phyloP scores from a whole-genome alignment of 257 asterid species.

The Solanum appendiculatum region DNA sequence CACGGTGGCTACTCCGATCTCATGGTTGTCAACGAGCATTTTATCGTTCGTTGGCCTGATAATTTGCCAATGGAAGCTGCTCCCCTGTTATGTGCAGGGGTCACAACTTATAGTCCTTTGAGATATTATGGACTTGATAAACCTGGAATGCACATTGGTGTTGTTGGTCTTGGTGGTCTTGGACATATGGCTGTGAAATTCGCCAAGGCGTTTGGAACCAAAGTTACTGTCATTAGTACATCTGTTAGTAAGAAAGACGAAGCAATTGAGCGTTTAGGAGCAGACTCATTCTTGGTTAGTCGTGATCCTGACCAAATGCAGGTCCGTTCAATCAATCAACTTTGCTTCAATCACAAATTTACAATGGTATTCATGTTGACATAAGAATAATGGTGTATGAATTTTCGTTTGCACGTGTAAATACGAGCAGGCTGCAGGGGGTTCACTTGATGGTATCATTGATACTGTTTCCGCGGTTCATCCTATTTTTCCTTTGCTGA shows the following conservation, averaged over 20 bases:
- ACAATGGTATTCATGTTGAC: neutral
- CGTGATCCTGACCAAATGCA: slow-evolving; percentile 28
- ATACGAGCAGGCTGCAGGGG: slow-evolving; percentile 13
- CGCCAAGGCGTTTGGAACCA: slow-evolving; percentile 36
- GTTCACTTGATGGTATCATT: slow-evolving; percentile 28
- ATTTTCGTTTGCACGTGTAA: neutral
- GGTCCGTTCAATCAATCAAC: neutral
- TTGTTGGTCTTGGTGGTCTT: slow-evolving; percentile 48
- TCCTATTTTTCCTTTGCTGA: slow-evolving; percentile 14
- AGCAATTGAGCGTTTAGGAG: slow-evolving; percentile 29
- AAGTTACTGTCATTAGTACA: slow-evolving; percentile 41
- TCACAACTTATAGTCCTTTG: slow-evolving; percentile 37
- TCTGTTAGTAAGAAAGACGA: slow-evolving; percentile 26
- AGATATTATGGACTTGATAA: slow-evolving; percentile 31
- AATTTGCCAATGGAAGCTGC: slow-evolving; percentile 34
- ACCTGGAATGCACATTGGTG: slow-evolving; percentile 34
- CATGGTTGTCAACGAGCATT: slow-evolving; percentile 40
- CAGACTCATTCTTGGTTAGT: slow-evolving; percentile 34
- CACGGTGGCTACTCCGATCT: slow-evolving; percentile 37
- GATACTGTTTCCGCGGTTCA: slow-evolving; percentile 30
- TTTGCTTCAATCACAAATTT: neutral
- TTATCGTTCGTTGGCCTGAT: slow-evolving; percentile 35
- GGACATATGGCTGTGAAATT: slow-evolving; percentile 46
- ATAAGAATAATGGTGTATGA: neutral
- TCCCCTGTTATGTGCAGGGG: slow-evolving; percentile 45